phyloP scores from a whole-genome alignment of 2,329 filamentous ascomycete species.

The Colletotrichum trifolii region DNA sequence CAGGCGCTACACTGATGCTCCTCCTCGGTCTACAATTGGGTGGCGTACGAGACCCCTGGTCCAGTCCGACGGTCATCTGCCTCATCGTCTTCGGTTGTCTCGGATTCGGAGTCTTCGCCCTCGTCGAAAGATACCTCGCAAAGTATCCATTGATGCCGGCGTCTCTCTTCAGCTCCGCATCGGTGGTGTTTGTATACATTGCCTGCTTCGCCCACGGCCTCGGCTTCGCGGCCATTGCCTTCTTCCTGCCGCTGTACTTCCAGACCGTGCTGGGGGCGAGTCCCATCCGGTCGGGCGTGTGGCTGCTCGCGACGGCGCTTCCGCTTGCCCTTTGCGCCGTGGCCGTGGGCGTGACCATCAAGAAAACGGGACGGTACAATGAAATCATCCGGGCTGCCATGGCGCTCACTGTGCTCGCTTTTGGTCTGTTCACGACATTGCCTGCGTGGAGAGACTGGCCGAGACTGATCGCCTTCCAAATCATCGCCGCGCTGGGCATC shows the following conservation, averaged over 20 bases:
- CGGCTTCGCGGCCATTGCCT: slow-evolving; percentile 81
- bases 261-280: slow-evolving; percentile 77
- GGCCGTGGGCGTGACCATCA: slow-evolving; percentile 65
- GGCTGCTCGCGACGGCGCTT: slow-evolving; percentile 77
- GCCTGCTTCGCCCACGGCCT: slow-evolving; percentile 80
- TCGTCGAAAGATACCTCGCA: slow-evolving; percentile 79
- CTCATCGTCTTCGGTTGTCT: slow-evolving; percentile 79
- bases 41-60: slow-evolving; percentile 80
- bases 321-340: slow-evolving; percentile 73
- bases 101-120: slow-evolving; percentile 72
- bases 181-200: slow-evolving; percentile 73
- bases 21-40: slow-evolving; percentile 89
- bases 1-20: slow-evolving; percentile 86
- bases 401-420: slow-evolving; percentile 70
- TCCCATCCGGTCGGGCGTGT: slow-evolving; percentile 79
- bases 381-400: slow-evolving; percentile 69
- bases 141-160: slow-evolving; percentile 83
- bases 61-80: slow-evolving; percentile 78
- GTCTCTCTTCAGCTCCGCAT: slow-evolving; percentile 73
- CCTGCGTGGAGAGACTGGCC: slow-evolving; percentile 64
- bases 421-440: slow-evolving; percentile 72
- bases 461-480: slow-evolving; percentile 70
- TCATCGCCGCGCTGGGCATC: slow-evolving; percentile 71
- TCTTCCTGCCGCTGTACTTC: slow-evolving; percentile 89
- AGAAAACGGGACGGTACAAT: slow-evolving; percentile 75